Conservation (phyloP, 768 basidiomycete genomes). For the Collybia mongolica region DNA sequence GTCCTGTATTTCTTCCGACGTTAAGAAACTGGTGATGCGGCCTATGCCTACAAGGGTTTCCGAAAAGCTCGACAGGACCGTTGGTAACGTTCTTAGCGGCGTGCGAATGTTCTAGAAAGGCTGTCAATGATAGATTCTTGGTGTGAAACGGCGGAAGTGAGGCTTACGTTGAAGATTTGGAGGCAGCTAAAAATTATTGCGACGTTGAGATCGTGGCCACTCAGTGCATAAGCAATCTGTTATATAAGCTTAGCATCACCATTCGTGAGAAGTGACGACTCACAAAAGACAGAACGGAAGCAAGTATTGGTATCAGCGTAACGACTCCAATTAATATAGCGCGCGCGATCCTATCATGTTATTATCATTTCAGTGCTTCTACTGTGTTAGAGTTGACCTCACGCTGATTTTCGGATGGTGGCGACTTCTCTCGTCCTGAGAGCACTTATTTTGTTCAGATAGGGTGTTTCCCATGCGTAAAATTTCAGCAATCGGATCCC, state of each 20-base stretch:
- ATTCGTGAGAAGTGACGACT: conserved; percentile 12
- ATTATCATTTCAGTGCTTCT: neutral
- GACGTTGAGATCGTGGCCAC: conserved; percentile 50
- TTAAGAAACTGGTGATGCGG: conserved; percentile 46
- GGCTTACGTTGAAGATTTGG: conserved; percentile 53
- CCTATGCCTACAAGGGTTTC: conserved; percentile 49
- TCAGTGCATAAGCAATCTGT: conserved; percentile 62
- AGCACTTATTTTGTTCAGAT: conserved; percentile 37
- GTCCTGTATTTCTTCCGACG: conserved; percentile 52
- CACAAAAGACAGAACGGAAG: conserved; percentile 51
- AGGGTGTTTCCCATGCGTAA: conserved; percentile 59
- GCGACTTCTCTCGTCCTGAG: conserved; percentile 38
- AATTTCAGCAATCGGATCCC: conserved; percentile 66
- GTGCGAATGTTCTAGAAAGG: conserved; percentile 48
- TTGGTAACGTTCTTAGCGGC: conserved; percentile 54
- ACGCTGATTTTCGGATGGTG: conserved; percentile 37
- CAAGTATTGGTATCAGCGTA: conserved; percentile 51
- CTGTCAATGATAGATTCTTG: too few relatives aligned
- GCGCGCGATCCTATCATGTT: conserved; percentile 28
- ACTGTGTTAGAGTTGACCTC: conserved; percentile 5
- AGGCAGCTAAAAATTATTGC: conserved; percentile 56
- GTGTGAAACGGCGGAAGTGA: neutral
- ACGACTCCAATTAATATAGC: conserved; percentile 41
- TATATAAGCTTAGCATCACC: neutral
- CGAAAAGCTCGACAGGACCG: conserved; percentile 46